phyloP scores from a whole-genome alignment of 257 asterid genomes.

The Dorcoceras hygrometricum region DNA sequence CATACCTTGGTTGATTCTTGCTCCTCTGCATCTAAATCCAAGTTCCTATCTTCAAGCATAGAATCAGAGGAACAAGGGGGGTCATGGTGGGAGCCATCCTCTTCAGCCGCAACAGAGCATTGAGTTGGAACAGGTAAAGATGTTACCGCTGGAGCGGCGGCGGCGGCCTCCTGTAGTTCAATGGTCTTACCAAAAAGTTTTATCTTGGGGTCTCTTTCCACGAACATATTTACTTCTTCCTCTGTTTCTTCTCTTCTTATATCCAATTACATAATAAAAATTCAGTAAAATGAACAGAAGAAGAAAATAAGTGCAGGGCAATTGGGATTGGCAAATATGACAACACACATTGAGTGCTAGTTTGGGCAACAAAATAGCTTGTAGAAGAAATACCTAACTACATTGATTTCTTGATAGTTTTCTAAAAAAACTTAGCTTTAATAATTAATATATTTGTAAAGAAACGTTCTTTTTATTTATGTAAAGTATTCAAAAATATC shows the following conservation, averaged over 20 bases:
- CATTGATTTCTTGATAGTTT: neutral
- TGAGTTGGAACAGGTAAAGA: constrained; percentile 30
- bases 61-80: constrained; percentile 44
- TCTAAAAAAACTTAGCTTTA: neutral
- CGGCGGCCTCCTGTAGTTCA: constrained; percentile 46
- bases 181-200: constrained; percentile 90
- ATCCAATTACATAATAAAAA: constrained; percentile 13
- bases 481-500: neutral
- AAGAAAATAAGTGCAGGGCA: constrained; percentile 13
- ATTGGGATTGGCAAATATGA: constrained; percentile 59
- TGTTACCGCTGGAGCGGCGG: constrained; percentile 26
- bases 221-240: constrained; percentile 47
- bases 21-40: constrained; percentile 39
- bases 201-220: constrained; percentile 71
- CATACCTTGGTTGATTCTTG: constrained; percentile 52
- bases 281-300: neutral
- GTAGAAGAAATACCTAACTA: neutral
- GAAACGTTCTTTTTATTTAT: too few species aligned
- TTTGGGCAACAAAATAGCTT: constrained; percentile 24
- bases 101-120: constrained; percentile 30
- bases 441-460: neutral
- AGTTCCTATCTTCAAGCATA: constrained; percentile 37
- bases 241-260: constrained; percentile 10
- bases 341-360: constrained; percentile 32
- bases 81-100: constrained; percentile 35